These are phyloP conservation scores for Prunus mira DNA, from an alignment of 306 rosid genomes.

Conservation along the genomic window DNA sequence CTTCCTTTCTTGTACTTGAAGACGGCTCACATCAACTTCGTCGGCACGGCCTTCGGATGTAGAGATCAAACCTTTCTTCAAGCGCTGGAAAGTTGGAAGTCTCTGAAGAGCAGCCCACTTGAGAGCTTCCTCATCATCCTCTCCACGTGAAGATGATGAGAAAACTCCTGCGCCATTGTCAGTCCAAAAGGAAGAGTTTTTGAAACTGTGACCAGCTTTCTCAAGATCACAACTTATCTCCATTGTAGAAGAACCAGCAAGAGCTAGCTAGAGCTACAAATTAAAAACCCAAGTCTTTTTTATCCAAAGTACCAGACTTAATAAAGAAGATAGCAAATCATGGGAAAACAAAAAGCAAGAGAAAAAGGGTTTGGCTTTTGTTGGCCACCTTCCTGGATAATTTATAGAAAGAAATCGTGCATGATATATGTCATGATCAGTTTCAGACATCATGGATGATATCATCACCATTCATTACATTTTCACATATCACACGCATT, in stretches of 20 bases:
- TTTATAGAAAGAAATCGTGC: neutral
- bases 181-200: neutral
- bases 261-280: neutral
- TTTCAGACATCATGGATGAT: neutral
- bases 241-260: neutral
- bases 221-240: constrained; percentile 15
- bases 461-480: neutral
- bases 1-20: constrained; percentile 6
- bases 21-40: constrained; percentile 4
- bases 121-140: constrained; percentile 26
- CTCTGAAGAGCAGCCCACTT: constrained; percentile 25
- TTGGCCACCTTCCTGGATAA: neutral
- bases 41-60: constrained; percentile 7
- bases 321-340: neutral
- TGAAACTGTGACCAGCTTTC: constrained; percentile 17
- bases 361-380: neutral
- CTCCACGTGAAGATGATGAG: constrained; percentile 8
- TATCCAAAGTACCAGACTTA: neutral
- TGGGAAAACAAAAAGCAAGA: neutral
- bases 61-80: constrained; percentile 16
- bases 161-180: constrained; percentile 2
- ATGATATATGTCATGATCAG: neutral
- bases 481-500: neutral
- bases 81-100: constrained; percentile 15
- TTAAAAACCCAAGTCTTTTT: neutral